Conservation (phyloP, 2,329 filamentous ascomycete genomes). For the Stagonosporopsis rhizophila region DNA sequence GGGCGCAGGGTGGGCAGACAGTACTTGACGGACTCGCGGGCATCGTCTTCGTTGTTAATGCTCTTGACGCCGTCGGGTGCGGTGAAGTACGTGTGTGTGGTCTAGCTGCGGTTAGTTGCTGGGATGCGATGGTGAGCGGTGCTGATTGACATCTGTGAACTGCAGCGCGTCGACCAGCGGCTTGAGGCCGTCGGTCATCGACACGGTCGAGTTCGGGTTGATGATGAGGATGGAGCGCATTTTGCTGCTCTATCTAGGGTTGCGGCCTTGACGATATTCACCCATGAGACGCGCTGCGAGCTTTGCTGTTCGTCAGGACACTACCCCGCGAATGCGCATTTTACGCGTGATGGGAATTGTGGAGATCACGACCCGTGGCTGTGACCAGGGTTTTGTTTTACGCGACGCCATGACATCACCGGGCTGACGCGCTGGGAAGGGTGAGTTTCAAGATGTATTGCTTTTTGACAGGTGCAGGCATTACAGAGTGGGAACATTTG, state of each 20-base stretch:
- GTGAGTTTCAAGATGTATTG: background rate
- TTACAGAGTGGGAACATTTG: background rate
- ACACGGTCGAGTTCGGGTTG: conserved; percentile 78
- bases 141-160: conserved; percentile 52
- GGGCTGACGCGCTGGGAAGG: background rate
- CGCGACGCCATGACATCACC: conserved; percentile 19
- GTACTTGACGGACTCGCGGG: conserved; percentile 66
- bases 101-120: conserved; percentile 56
- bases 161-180: conserved; percentile 55
- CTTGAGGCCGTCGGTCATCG: conserved; percentile 74
- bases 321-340: conserved; percentile 25
- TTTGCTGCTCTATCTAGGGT: conserved; percentile 37
- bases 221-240: conserved; percentile 69
- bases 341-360: conserved; percentile 19
- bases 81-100: conserved; percentile 68
- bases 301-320: background rate
- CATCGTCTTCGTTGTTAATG: conserved; percentile 79
- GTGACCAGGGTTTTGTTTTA: conserved; percentile 15
- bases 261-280: conserved; percentile 31
- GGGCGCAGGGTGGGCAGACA: conserved; percentile 65
- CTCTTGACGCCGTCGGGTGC: conserved; percentile 71
- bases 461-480: background rate
- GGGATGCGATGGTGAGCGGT: conserved; percentile 32
- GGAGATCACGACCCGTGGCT: conserved; percentile 9
- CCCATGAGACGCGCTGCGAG: conserved; percentile 26